These are phyloP conservation scores for Penicillium paradoxum DNA, from an alignment of 495 filamentous ascomycete species.

Conservation along the genomic window DNA sequence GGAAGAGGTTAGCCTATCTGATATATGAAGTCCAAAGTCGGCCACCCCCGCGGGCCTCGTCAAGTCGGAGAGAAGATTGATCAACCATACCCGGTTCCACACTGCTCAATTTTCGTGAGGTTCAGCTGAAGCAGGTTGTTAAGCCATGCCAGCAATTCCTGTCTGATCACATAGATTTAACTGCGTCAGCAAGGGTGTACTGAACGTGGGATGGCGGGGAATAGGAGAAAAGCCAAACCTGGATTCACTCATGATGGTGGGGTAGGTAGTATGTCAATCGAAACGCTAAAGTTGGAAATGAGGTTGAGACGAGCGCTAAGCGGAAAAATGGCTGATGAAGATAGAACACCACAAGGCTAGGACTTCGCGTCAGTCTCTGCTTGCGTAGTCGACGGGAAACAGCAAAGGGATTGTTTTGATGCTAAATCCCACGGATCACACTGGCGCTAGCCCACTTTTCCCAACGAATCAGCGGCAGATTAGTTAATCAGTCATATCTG, in stretches of 20 bases:
- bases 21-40: background rate
- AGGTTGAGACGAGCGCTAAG: constrained; percentile 6
- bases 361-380: constrained; percentile 15
- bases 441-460: constrained; percentile 24
- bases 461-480: constrained; percentile 27
- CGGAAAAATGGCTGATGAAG: constrained; percentile 1
- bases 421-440: constrained; percentile 40
- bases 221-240: constrained; percentile 38
- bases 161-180: constrained; percentile 50
- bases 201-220: constrained; percentile 5
- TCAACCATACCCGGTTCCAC: constrained; percentile 85
- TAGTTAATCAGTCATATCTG: constrained; percentile 11
- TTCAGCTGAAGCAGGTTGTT: constrained; percentile 97
- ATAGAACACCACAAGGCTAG: constrained; percentile 11
- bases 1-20: constrained; percentile 17
- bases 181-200: background rate
- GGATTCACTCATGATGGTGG: constrained; percentile 55
- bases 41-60: background rate
- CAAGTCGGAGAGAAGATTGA: constrained; percentile 22
- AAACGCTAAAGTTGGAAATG: constrained; percentile 1
- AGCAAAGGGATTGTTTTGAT: constrained; percentile 37
- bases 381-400: constrained; percentile 26
- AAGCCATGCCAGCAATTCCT: constrained; percentile 94
- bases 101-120: constrained; percentile 97
- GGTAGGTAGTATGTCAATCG: constrained; percentile 24